Conservation (phyloP, 805 yeast species). For the Pichia heedii region DNA sequence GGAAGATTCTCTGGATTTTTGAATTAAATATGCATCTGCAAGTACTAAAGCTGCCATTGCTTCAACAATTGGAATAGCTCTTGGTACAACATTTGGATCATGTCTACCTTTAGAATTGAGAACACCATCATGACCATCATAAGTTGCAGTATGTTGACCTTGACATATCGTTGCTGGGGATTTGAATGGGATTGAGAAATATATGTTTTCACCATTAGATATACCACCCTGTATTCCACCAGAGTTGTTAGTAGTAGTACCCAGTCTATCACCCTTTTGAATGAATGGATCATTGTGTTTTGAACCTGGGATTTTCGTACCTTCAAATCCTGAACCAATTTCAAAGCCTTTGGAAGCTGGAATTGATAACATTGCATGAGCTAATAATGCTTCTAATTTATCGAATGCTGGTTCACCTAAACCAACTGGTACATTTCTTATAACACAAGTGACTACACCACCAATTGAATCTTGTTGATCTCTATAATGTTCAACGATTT, state of each 20-base stretch:
- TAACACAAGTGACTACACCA: constrained; percentile 95
- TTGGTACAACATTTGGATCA: constrained; percentile 96
- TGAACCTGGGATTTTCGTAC: constrained; percentile 86
- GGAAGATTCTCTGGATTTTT: constrained; percentile 70
- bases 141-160: constrained; percentile 81
- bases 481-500: constrained; percentile 78
- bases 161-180: constrained; percentile 96
- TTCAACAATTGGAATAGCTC: constrained; percentile 98
- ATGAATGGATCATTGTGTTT: constrained; percentile 85
- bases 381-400: constrained; percentile 88
- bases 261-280: constrained; percentile 52
- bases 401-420: constrained; percentile 97
- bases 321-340: constrained; percentile 92
- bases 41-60: constrained; percentile 95
- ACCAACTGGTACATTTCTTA: constrained; percentile 91
- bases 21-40: constrained; percentile 79
- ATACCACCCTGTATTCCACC: constrained; percentile 99
- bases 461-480: constrained; percentile 90
- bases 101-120: constrained; percentile 97
- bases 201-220: constrained; percentile 90
- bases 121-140: constrained; percentile 80
- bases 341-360: constrained; percentile 99
- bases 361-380: constrained; percentile 95
- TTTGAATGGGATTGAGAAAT: constrained; percentile 92
- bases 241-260: constrained; percentile 84